phyloP scores from a whole-genome alignment of 805 yeast species.

The Brettanomyces sp. region DNA sequence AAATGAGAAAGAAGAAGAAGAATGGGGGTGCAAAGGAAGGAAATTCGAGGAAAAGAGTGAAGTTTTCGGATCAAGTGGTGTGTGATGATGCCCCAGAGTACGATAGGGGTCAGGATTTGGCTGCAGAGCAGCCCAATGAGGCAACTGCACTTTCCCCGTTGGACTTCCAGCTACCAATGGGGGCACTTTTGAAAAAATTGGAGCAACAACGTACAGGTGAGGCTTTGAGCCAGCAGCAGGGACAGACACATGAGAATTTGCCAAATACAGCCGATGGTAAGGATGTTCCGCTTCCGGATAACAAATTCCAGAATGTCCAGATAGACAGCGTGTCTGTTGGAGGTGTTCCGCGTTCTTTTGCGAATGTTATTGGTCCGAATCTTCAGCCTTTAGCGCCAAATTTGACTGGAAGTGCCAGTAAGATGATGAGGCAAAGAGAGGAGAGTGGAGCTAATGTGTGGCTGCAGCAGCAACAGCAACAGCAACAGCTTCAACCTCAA shows the following conservation, averaged over 20 bases:
- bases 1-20: background rate
- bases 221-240: no score
- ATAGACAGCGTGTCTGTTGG: constrained; percentile 37
- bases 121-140: background rate
- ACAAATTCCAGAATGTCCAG: constrained; percentile 49
- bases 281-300: constrained; percentile 3
- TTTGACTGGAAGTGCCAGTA: constrained; percentile 47
- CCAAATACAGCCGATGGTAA: background rate
- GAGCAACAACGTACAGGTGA: constrained; percentile 16
- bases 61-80: constrained; percentile 60
- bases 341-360: constrained; percentile 8
- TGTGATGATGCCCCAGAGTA: constrained; percentile 20
- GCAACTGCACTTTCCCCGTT: constrained; percentile 1
- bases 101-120: background rate
- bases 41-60: constrained; percentile 50
- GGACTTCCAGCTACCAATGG: constrained; percentile 70
- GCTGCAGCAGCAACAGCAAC: background rate
- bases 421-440: constrained; percentile 27
- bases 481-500: background rate
- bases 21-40: constrained; percentile 5
- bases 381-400: constrained; percentile 37
- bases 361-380: constrained; percentile 31
- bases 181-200: constrained; percentile 48
- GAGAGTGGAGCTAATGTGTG: background rate
- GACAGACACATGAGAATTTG: background rate